Evolutionary conservation across 192 early-diverging fungal genomes (phyloP).

Genomic region (Coemansia sp.): DNA sequence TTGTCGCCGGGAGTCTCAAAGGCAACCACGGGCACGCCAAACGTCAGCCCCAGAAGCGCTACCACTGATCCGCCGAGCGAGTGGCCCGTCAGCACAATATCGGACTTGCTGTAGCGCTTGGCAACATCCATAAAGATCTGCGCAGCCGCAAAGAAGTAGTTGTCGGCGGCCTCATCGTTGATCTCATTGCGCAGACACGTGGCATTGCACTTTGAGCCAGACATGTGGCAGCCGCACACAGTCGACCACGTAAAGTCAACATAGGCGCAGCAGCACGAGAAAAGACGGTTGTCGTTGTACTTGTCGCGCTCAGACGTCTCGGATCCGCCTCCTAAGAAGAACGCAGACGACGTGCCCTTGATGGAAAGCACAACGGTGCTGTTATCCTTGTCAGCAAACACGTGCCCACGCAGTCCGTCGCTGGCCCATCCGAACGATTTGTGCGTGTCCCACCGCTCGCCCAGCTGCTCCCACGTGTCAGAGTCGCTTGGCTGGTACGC

Average conservation of each 20-base stretch:
- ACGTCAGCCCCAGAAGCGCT: conserved; percentile 75
- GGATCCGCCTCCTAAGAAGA: conserved; percentile 68
- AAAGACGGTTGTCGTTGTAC: conserved; percentile 89
- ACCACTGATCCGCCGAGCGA: conserved; percentile 81
- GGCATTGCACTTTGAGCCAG: conserved; percentile 59
- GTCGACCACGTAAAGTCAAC: conserved; percentile 77
- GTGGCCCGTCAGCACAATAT: conserved; percentile 84
- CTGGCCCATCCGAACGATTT: conserved; percentile 71
- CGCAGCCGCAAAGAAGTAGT: conserved; percentile 56
- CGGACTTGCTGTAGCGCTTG: conserved; percentile 65
- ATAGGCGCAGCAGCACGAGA: conserved; percentile 94
- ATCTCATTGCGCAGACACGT: conserved; percentile 64
- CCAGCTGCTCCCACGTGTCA: conserved; percentile 70
- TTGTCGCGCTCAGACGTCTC: conserved; percentile 74
- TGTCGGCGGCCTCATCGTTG: conserved; percentile 58
- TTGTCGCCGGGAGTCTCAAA: conserved; percentile 87
- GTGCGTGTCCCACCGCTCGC: conserved; percentile 66
- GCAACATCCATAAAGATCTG: conserved; percentile 67
- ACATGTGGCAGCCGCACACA: conserved; percentile 81
- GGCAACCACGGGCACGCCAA: conserved; percentile 77
- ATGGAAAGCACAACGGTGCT: conserved; percentile 76
- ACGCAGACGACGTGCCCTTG: conserved; percentile 79
- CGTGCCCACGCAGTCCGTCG: conserved; percentile 82
- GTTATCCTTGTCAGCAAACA: conserved; percentile 72
- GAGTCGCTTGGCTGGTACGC: conserved; percentile 71